Conservation (phyloP, 2,329 filamentous ascomycete species). For the Colletotrichum sublineola region DNA sequence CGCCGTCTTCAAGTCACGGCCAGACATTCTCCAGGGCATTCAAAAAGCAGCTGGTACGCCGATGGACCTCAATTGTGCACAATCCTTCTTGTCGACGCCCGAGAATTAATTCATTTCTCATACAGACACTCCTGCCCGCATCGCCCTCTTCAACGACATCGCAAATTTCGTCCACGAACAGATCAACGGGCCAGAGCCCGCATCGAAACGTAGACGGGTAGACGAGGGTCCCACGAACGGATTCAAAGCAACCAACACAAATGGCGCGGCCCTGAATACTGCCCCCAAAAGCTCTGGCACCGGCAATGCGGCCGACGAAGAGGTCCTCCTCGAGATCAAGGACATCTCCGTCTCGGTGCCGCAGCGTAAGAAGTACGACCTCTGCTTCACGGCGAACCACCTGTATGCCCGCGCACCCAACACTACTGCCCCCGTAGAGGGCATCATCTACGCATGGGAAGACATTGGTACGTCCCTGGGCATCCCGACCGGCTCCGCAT, state of each 20-base stretch:
- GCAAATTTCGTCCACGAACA: slow-evolving; percentile 63
- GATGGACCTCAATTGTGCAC: not conserved
- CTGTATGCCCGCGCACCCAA: slow-evolving; percentile 69
- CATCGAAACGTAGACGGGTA: slow-evolving; percentile 66
- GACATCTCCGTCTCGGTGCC: slow-evolving; percentile 77
- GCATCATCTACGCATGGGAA: slow-evolving; percentile 70
- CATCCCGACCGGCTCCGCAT: accelerated
- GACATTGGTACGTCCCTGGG: slow-evolving; percentile 66
- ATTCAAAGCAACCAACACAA: slow-evolving; percentile 45
- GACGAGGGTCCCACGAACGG: slow-evolving; percentile 55
- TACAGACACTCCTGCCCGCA: slow-evolving; percentile 63
- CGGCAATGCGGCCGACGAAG: slow-evolving; percentile 61
- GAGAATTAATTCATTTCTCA: not conserved
- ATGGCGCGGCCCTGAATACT: slow-evolving; percentile 42
- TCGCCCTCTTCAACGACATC: slow-evolving; percentile 70
- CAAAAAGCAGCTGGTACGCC: slow-evolving; percentile 64
- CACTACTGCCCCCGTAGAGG: slow-evolving; percentile 64
- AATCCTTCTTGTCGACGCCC: not conserved
- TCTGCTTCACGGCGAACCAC: slow-evolving; percentile 72
- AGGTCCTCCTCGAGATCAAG: slow-evolving; percentile 70
- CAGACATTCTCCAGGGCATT: slow-evolving; percentile 69
- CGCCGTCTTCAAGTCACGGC: slow-evolving; percentile 67
- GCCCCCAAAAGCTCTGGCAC: slow-evolving; percentile 44
- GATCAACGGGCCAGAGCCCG: slow-evolving; percentile 58
- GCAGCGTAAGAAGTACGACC: slow-evolving; percentile 76